Percentiles rank a stretch among this genome's conserved stretches.
phyloP scores from a whole-genome alignment of 192 early-diverging fungal species.

The Coemansia sp. region DNA sequence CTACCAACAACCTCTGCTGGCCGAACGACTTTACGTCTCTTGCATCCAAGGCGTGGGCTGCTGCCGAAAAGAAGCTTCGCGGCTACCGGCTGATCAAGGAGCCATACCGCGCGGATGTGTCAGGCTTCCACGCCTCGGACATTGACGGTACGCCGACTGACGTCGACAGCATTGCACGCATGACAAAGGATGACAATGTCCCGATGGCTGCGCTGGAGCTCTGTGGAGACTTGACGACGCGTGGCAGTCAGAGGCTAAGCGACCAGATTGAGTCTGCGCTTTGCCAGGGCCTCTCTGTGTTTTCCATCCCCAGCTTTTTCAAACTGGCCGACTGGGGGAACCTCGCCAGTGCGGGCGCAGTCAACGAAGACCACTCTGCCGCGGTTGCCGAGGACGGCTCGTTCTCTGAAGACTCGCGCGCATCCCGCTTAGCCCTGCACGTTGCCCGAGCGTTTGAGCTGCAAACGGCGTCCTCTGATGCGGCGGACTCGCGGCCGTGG shows the following conservation, averaged over 20 bases:
- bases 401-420: slow-evolving; percentile 30
- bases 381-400: slow-evolving; percentile 31
- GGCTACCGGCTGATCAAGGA: slow-evolving; percentile 30
- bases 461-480: slow-evolving; percentile 34
- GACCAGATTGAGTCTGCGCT: slow-evolving; percentile 46
- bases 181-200: slow-evolving; percentile 31
- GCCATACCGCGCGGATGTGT: slow-evolving; percentile 30
- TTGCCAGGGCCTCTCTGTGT: slow-evolving; percentile 45
- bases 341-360: slow-evolving; percentile 8
- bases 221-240: not conserved
- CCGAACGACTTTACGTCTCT: slow-evolving; percentile 35
- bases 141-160: slow-evolving; percentile 24
- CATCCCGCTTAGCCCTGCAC: slow-evolving; percentile 25
- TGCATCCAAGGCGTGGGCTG: slow-evolving; percentile 20
- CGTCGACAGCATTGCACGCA: slow-evolving; percentile 17
- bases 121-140: slow-evolving; percentile 36
- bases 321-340: slow-evolving; percentile 22
- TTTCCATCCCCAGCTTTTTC: slow-evolving; percentile 42
- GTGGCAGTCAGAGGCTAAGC: slow-evolving; percentile 11
- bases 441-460: slow-evolving; percentile 37
- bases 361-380: not conserved
- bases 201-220: slow-evolving; percentile 49
- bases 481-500: slow-evolving; percentile 41
- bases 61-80: slow-evolving; percentile 29
- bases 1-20: slow-evolving; percentile 70